These are phyloP conservation scores for Stropharia rugosoannulata DNA, from an alignment of 768 basidiomycete genomes.

Conservation along the genomic window DNA sequence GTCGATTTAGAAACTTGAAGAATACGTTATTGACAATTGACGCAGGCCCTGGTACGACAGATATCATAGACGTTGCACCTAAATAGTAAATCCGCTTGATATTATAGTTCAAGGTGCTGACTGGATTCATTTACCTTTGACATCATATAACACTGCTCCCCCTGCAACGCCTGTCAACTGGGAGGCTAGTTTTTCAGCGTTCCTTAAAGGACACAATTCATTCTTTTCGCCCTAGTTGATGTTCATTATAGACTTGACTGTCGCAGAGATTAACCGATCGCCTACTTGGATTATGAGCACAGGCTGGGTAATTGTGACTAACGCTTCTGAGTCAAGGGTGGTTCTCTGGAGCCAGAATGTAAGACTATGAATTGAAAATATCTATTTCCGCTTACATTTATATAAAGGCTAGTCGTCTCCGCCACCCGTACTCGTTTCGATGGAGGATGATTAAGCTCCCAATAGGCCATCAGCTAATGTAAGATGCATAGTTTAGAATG, in stretches of 20 bases:
- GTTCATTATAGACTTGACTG: neutral
- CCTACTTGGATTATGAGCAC: conserved; percentile 69
- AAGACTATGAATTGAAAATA: neutral
- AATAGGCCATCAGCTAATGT: conserved; percentile 61
- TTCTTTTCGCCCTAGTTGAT: conserved; percentile 58
- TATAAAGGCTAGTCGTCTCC: conserved; percentile 52
- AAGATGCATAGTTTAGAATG: neutral
- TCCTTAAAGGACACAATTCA: conserved; percentile 48
- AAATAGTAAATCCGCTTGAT: neutral
- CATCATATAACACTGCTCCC: conserved; percentile 52
- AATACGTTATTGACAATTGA: conserved; percentile 67
- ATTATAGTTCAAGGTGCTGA: neutral
- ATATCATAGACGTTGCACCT: conserved; percentile 59
- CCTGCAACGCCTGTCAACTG: conserved; percentile 47
- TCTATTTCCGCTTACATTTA: conserved; percentile 48
- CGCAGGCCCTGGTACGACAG: conserved; percentile 52
- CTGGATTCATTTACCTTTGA: conserved; percentile 48
- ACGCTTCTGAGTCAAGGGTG: conserved; percentile 44
- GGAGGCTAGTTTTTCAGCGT: conserved; percentile 54
- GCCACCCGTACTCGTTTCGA: conserved; percentile 47
- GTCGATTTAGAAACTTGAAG: conserved; percentile 57
- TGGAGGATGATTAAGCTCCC: conserved; percentile 59
- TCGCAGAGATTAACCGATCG: conserved; percentile 4
- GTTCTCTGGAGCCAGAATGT: conserved; percentile 43
- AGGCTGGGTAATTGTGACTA: conserved; percentile 57